Conservation (phyloP, 2,329 filamentous ascomycete species). For the Penicillium hordei region DNA sequence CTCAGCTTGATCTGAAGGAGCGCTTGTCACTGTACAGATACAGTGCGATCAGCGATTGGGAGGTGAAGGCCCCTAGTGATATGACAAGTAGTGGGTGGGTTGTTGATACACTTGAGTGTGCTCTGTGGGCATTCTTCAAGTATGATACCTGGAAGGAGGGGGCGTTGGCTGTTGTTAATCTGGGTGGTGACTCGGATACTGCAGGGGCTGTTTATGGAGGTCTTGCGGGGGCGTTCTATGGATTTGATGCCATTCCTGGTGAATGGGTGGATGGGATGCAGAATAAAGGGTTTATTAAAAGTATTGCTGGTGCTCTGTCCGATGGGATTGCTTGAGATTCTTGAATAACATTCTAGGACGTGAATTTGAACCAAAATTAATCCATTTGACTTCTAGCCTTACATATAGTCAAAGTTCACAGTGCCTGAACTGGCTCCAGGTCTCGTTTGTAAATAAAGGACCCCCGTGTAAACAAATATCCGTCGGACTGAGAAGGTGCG, state of each 20-base stretch:
- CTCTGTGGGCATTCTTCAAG: constrained; percentile 46
- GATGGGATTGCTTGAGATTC: background rate
- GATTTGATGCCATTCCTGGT: constrained; percentile 33
- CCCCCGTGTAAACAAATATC: background rate
- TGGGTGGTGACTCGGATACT: constrained; percentile 48
- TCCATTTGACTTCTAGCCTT: background rate
- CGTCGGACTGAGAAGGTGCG: background rate
- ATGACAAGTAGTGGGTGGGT: constrained; percentile 45
- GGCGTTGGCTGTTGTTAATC: constrained; percentile 43
- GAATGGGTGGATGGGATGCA: constrained; percentile 32
- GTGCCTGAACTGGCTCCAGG: background rate
- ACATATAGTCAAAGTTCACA: background rate
- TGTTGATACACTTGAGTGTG: constrained; percentile 44
- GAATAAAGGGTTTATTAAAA: constrained; percentile 22
- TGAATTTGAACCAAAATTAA: background rate
- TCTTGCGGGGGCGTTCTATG: constrained; percentile 45
- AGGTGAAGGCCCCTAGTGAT: constrained; percentile 15
- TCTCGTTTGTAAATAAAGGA: background rate
- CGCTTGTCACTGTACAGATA: constrained; percentile 17
- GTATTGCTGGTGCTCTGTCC: constrained; percentile 7
- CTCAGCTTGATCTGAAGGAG: constrained; percentile 9
- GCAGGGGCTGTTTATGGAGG: constrained; percentile 48
- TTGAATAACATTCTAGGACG: background rate
- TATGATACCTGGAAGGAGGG: constrained; percentile 40
- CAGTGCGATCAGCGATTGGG: constrained; percentile 28